Evolutionary conservation across 129 eudicot genomes (phyloP).

Genomic region (Flaveria brownii): DNA sequence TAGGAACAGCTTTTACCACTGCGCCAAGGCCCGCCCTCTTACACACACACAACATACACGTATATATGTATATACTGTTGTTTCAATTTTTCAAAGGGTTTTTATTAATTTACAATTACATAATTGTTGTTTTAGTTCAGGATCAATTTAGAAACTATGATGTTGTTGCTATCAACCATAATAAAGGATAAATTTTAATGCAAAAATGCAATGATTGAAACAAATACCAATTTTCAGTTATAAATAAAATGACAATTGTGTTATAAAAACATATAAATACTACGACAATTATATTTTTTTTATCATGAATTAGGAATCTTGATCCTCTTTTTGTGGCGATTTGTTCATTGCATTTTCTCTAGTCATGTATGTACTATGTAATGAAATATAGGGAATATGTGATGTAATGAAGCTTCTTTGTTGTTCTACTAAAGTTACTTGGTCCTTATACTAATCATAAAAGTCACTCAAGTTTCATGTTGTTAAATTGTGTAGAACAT

Average conservation of each 20-base stretch:
- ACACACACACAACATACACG: background rate
- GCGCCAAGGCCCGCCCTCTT: no score
- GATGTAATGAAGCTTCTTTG: no score
- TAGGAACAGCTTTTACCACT: no score
- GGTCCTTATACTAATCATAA: no score
- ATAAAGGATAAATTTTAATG: background rate
- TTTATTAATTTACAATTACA: background rate
- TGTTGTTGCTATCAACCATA: no score
- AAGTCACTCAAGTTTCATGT: no score
- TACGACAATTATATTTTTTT: background rate
- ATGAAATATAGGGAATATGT: no score
- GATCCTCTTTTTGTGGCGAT: constrained; percentile 40
- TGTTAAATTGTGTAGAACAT: no score
- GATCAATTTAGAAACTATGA: background rate
- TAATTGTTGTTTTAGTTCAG: background rate
- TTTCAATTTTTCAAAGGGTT: no score
- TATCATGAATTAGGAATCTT: constrained; percentile 35
- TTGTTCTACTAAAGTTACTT: no score
- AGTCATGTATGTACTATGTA: background rate
- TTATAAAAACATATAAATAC: constrained; percentile 10
- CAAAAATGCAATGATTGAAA: background rate
- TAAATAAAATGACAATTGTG: background rate
- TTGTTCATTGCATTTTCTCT: constrained; percentile 17
- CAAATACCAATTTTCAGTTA: background rate
- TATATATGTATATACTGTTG: no score